Evolutionary conservation across 192 early-diverging fungal genomes (phyloP).

Genomic region (Gonapodya sp.): DNA sequence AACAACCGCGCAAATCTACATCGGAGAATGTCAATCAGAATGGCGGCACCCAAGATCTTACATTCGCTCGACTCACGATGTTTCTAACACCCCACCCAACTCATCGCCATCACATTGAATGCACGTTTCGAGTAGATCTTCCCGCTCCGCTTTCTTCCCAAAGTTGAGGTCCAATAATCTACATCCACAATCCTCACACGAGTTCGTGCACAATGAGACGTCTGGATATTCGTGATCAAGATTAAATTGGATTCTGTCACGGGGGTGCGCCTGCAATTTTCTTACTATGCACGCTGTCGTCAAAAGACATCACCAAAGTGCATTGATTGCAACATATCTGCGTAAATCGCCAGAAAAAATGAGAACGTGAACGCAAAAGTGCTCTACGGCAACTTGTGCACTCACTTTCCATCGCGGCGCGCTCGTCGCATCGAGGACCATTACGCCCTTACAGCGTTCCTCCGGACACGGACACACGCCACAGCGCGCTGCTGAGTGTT

Average conservation of each 20-base stretch:
- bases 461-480: slow-evolving; percentile 30
- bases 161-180: slow-evolving; percentile 31
- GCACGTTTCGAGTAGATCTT: slow-evolving; percentile 21
- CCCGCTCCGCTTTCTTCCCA: slow-evolving; percentile 28
- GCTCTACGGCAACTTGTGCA: background rate
- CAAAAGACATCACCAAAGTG: slow-evolving; percentile 34
- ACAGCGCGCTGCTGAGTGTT: slow-evolving; percentile 34
- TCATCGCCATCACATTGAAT: slow-evolving; percentile 37
- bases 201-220: slow-evolving; percentile 23
- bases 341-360: background rate
- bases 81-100: slow-evolving; percentile 29
- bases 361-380: background rate
- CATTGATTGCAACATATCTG: slow-evolving; percentile 29
- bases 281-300: slow-evolving; percentile 33
- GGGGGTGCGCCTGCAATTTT: background rate
- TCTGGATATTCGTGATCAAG: slow-evolving; percentile 18
- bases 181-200: slow-evolving; percentile 29
- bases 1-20: background rate
- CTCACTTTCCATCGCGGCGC: slow-evolving; percentile 43
- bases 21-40: background rate
- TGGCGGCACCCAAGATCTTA: background rate
- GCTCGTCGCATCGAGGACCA: slow-evolving; percentile 38
- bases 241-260: background rate
- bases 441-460: slow-evolving; percentile 22
- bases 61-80: slow-evolving; percentile 17